Base-by-base conservation (phyloP, 1,284 basidiomycete species). In the Ganoderma leucocontextum region DNA sequence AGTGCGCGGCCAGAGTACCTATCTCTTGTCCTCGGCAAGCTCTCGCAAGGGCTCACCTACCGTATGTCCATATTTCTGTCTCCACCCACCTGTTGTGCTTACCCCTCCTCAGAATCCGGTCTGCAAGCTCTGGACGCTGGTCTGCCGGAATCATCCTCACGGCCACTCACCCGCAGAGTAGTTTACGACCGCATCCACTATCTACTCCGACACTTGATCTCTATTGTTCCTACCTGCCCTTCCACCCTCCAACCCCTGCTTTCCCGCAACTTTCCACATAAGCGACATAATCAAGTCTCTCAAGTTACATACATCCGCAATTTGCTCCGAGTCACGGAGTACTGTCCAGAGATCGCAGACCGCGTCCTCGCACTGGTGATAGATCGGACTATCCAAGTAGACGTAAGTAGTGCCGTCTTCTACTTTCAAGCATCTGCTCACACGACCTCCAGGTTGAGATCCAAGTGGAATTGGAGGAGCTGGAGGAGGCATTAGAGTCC, bases 271-370 rank as follows among this genome's bases (percentile, higher is more conserved):
- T 97, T 99, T 77, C 98, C 98, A 10, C 95, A 98, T 78, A 99
- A 99, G 79, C 89, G 97, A 61, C 96, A 98, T 75, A 88, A 87
- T 53, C 91, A 92, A 71, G 83, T 89, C 1, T 85, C 89, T 0
- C 97, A 99, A 78, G 89, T 94, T 22, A 95, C 96, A 0, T 99
- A 97, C 79, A 94, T 98, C 70, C 91, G 95, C 67, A 99, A 99
- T 79, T 82, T 97, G 33, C 86, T 99, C 35, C 88, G 89, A 59
- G 82, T 99, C 47, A 93, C 92, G 7, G 89, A 90, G 47, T 99
- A 99, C 80, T 98, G 96, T 76, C 91, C 95, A 0, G 96, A 97
- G 78, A 83, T 99, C 8, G 87, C 91, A 0, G 95, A 97, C 74
- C 90, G 91, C 69, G 91, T 99, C 49, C 84, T 98, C 64, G 90